Percentiles rank a stretch among this genome's conserved stretches.
These are phyloP conservation scores for Leccinum arenicola DNA, from an alignment of 768 basidiomycete genomes.

Conservation along the genomic window DNA sequence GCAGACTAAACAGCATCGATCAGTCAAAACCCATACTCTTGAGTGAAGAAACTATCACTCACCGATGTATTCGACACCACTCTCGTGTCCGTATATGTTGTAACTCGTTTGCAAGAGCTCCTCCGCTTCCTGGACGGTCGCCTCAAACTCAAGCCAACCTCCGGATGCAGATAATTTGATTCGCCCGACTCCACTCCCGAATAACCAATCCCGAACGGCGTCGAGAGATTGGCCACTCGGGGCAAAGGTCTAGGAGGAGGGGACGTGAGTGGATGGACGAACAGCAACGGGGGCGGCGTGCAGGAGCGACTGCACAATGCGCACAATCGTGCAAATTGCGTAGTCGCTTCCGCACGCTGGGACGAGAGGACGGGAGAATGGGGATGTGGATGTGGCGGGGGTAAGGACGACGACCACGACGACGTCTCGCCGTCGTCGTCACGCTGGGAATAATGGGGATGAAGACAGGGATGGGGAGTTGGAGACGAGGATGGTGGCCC, in stretches of 20 bases:
- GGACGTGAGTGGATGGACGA: too few relatives aligned
- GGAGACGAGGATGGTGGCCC: too few relatives aligned
- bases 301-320: too few relatives aligned
- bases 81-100: slow-evolving; percentile 39
- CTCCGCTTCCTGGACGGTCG: slow-evolving; percentile 44
- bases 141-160: slow-evolving; percentile 41
- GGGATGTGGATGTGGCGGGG: too few relatives aligned
- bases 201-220: slow-evolving; percentile 40
- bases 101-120: slow-evolving; percentile 41
- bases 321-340: too few relatives aligned
- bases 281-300: too few relatives aligned
- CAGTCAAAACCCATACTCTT: background rate
- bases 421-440: too few relatives aligned
- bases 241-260: slow-evolving; percentile 35
- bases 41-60: slow-evolving; percentile 3
- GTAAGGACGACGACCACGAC: too few relatives aligned
- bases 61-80: slow-evolving; percentile 39
- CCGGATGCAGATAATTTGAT: slow-evolving; percentile 32
- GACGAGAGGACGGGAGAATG: too few relatives aligned
- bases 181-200: slow-evolving; percentile 35
- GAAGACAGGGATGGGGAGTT: too few relatives aligned
- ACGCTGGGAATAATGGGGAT: too few relatives aligned
- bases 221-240: slow-evolving; percentile 37
- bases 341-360: too few relatives aligned
- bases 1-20: slow-evolving; percentile 29